Conservation (phyloP, 306 rosid genomes). For the Prunus mongolica region DNA sequence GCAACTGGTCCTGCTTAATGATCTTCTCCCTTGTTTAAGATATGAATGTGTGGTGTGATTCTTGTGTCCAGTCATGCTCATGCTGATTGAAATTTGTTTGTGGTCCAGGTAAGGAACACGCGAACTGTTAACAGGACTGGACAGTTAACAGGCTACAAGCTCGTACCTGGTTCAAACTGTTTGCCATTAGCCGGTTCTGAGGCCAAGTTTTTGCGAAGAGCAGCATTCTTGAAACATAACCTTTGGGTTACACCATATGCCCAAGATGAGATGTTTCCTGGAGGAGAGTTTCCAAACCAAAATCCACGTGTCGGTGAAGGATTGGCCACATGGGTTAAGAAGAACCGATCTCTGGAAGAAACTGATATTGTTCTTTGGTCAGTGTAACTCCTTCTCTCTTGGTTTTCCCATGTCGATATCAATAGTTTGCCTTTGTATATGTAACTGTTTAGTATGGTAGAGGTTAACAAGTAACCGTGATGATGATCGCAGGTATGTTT, state of each 20-base stretch:
- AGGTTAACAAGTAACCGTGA: slow-evolving; percentile 7
- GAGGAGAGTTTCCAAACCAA: slow-evolving; percentile 89
- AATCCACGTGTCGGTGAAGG: slow-evolving; percentile 84
- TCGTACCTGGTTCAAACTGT: slow-evolving; percentile 82
- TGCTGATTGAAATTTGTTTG: neutral
- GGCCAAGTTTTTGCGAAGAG: slow-evolving; percentile 81
- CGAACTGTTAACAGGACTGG: slow-evolving; percentile 73
- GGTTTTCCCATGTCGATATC: neutral
- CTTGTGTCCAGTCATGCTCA: neutral
- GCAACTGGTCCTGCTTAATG: neutral
- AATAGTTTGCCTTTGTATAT: neutral
- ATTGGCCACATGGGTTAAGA: slow-evolving; percentile 72
- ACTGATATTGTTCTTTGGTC: slow-evolving; percentile 70
- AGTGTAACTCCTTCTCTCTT: slow-evolving; percentile 9
- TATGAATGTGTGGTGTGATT: neutral
- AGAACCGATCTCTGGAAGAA: slow-evolving; percentile 69
- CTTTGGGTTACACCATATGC: slow-evolving; percentile 80
- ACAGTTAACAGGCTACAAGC: slow-evolving; percentile 77
- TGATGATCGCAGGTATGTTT: slow-evolving; percentile 61
- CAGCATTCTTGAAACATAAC: slow-evolving; percentile 80
- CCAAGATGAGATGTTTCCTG: slow-evolving; percentile 65
- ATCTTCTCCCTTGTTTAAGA: neutral
- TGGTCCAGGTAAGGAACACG: slow-evolving; percentile 66
- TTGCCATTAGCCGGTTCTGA: slow-evolving; percentile 69
- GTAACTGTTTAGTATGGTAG: neutral